Evolutionary conservation across 345 rosid genomes (phyloP).

Genomic region (Kandelia obovata): DNA sequence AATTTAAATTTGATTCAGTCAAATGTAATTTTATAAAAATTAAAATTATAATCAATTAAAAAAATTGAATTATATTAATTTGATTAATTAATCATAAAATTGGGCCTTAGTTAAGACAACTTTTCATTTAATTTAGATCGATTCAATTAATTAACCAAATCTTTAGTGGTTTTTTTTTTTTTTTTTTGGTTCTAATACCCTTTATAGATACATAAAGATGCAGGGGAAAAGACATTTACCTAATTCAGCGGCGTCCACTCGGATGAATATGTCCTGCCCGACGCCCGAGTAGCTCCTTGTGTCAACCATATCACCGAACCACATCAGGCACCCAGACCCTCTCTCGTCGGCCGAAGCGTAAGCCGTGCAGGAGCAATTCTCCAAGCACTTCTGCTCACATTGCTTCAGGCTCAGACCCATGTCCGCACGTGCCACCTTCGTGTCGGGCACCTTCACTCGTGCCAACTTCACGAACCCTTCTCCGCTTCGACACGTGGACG

Average conservation of each 20-base stretch:
- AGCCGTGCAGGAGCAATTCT: conserved; percentile 36
- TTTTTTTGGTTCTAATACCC: too few relatives aligned
- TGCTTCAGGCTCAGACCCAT: conserved; percentile 13
- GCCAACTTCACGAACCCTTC: conserved; percentile 28
- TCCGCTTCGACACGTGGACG: conserved; percentile 14
- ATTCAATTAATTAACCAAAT: too few relatives aligned
- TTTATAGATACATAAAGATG: too few relatives aligned
- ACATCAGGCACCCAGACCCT: conserved; percentile 31
- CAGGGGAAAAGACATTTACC: too few relatives aligned
- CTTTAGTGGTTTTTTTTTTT: too few relatives aligned
- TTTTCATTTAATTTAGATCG: too few relatives aligned
- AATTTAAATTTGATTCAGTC: too few relatives aligned
- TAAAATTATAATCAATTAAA: too few relatives aligned
- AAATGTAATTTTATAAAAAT: too few relatives aligned
- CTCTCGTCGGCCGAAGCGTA: conserved; percentile 21
- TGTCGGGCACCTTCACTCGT: conserved; percentile 27
- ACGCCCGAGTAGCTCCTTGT: neutral
- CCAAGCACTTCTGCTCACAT: conserved; percentile 27
- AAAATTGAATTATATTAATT: too few relatives aligned
- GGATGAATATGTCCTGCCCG: conserved; percentile 17
- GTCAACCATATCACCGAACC: conserved; percentile 32
- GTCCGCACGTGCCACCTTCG: neutral
- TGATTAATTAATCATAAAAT: too few relatives aligned
- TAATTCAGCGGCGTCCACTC: conserved; percentile 10
- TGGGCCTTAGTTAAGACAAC: too few relatives aligned